Evolutionary conservation across 2,329 filamentous ascomycete genomes (phyloP).

Genomic region (Chaetomiaceae sp.): DNA sequence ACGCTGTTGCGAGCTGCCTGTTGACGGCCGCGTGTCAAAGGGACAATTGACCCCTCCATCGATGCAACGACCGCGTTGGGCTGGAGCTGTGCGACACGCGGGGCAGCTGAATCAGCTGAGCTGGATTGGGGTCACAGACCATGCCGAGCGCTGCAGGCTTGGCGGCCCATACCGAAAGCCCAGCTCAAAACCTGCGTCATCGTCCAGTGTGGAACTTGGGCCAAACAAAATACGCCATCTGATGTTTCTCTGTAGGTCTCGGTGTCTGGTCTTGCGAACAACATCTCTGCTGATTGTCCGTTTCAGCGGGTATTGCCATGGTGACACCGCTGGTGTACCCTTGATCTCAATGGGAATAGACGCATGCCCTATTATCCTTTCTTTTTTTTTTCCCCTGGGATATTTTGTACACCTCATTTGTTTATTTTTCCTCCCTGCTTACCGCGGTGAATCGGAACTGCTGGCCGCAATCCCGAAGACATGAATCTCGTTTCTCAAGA

Average conservation of each 20-base stretch:
- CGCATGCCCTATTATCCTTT: not conserved
- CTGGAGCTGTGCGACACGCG: not conserved
- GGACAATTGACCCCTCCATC: not conserved
- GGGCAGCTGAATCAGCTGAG: not conserved
- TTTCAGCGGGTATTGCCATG: too few species aligned
- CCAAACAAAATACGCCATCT: not conserved
- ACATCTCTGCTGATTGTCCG: too few species aligned
- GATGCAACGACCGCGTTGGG: not conserved
- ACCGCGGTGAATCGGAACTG: not conserved
- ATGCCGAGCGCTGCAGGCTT: not conserved
- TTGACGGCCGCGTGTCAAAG: not conserved
- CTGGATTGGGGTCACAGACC: not conserved
- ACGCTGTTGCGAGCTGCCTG: not conserved
- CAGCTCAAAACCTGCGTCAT: not conserved
- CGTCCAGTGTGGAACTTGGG: not conserved
- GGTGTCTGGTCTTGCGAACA: too few species aligned
- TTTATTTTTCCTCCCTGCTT: not conserved
- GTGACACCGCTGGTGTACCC: too few species aligned
- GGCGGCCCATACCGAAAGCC: not conserved
- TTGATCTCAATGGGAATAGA: too few species aligned
- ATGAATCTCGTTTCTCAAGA: constrained; percentile 4
- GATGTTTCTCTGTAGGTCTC: too few species aligned
- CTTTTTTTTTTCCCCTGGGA: not conserved
- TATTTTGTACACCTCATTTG: not conserved
- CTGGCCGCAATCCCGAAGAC: not conserved